Evolutionary conservation across 2,329 filamentous ascomycete genomes (phyloP).

Genomic region (Ophiostoma sp.): DNA sequence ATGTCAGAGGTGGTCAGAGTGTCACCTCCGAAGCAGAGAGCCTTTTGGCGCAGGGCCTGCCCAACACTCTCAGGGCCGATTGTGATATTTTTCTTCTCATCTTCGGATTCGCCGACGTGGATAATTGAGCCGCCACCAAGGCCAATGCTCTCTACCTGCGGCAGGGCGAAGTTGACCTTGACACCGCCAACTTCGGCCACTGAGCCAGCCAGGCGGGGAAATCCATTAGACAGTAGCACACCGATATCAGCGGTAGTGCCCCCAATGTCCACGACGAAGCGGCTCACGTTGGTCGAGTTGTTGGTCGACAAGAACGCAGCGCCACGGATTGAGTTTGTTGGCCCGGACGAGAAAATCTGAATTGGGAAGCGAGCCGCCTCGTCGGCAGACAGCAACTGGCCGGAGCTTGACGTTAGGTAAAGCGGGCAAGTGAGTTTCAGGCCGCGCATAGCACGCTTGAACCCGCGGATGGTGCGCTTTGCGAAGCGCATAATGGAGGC

Average conservation of each 20-base stretch:
- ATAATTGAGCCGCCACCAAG: constrained; percentile 49
- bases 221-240: constrained; percentile 54
- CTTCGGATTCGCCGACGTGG: not conserved
- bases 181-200: constrained; percentile 59
- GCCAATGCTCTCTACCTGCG: constrained; percentile 55
- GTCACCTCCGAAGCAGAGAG: constrained; percentile 52
- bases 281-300: constrained; percentile 26
- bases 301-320: constrained; percentile 41
- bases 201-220: constrained; percentile 57
- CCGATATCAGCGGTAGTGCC: constrained; percentile 63
- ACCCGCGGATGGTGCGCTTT: constrained; percentile 41
- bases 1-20: constrained; percentile 56
- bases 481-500: constrained; percentile 46
- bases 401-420: constrained; percentile 49
- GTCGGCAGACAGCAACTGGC: constrained; percentile 40
- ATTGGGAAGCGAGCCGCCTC: constrained; percentile 43
- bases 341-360: constrained; percentile 39
- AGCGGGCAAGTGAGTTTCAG: constrained; percentile 38
- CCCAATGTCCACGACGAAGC: constrained; percentile 61
- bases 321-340: constrained; percentile 40
- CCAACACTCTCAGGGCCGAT: constrained; percentile 31
- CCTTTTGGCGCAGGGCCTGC: constrained; percentile 46
- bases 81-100: constrained; percentile 24
- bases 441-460: constrained; percentile 40
- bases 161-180: constrained; percentile 54